Base-by-base conservation (phyloP, 306 rosid species). In the Prunus davidiana region DNA sequence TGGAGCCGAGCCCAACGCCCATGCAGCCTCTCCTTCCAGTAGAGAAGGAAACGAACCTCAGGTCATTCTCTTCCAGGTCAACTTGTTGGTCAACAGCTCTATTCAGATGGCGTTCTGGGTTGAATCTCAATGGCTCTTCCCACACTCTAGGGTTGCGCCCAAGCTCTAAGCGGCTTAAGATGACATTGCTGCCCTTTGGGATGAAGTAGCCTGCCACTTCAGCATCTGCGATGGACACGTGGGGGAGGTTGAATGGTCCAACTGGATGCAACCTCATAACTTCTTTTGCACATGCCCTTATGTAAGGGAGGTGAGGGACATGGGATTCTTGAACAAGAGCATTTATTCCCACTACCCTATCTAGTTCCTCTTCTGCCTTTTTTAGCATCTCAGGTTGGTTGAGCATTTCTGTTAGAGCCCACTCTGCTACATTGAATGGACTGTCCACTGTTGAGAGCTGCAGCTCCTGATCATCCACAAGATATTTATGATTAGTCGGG, bases 11-110 rank as follows among this genome's bases (percentile, higher is more conserved):
- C 14, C 57, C 2, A 2, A 57, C 45, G 6, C 84, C 86, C 2
- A 81, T 77, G 71, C 89, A 89, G 10, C 79, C 80, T 45, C 86
- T 73, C 18, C 83, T 89, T 72, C 90, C 93, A 0, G 71, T 81
- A 8, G 80, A 45, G 49, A 89, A 87, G 1, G 76, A 62, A 10
- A 85, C 16, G 22, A 87, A 81, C 19, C 72, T 50, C 0, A 87
- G 28, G 20, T 77, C 70, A 5, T 74, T 75, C 15, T 88, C 60
- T 67, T 69, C 30, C 28, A 85, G 64, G 8, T 60, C 77, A 1
- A 83, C 63, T 3, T 11, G 22, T 3, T 76, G 63, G 1, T 50
- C 20, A 63, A n/a, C 67, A 7, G 20, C 20, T 20, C 50, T 55
- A 0, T 25, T 58, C 10, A 84, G 0, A 41, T 85, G 88, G 2